Evolutionary conservation across 2,329 filamentous ascomycete species (phyloP).

Genomic region (Aspergillus transmontanensis): DNA sequence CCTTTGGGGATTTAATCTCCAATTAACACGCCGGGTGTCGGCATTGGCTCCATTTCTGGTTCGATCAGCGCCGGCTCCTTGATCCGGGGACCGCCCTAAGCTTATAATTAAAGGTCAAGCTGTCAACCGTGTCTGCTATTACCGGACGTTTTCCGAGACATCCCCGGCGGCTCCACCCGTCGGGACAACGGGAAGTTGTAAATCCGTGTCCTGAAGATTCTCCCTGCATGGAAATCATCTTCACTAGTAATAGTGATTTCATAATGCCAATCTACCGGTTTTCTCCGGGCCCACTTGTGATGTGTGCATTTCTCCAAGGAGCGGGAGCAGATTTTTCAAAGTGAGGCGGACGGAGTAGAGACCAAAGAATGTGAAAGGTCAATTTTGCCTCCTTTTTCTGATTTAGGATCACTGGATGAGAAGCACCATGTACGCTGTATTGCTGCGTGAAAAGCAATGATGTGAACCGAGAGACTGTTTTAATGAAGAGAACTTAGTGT

Average conservation of each 20-base stretch:
- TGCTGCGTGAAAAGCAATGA: not conserved
- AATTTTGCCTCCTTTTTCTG: not conserved
- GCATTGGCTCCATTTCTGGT: not conserved
- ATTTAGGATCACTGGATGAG: not conserved
- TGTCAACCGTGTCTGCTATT: not conserved
- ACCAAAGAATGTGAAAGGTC: not conserved
- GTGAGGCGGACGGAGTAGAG: not conserved
- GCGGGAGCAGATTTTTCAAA: not conserved
- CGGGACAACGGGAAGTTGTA: not conserved
- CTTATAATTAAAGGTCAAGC: not conserved
- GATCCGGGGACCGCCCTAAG: not conserved
- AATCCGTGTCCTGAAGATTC: not conserved
- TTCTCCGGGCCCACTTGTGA: not conserved
- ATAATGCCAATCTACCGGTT: not conserved
- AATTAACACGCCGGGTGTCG: not conserved
- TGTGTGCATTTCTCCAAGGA: not conserved
- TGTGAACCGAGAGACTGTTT: not conserved
- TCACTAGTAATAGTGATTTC: too few species aligned
- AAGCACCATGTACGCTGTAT: not conserved
- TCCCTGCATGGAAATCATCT: too few species aligned
- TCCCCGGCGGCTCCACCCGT: not conserved
- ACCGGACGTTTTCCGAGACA: slow-evolving; percentile 1
- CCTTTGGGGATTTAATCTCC: not conserved
- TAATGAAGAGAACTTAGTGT: not conserved
- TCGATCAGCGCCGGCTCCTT: slow-evolving; percentile 1